Base-by-base conservation (phyloP, 2,329 filamentous ascomycete genomes). In the Microsporum audouinii region DNA sequence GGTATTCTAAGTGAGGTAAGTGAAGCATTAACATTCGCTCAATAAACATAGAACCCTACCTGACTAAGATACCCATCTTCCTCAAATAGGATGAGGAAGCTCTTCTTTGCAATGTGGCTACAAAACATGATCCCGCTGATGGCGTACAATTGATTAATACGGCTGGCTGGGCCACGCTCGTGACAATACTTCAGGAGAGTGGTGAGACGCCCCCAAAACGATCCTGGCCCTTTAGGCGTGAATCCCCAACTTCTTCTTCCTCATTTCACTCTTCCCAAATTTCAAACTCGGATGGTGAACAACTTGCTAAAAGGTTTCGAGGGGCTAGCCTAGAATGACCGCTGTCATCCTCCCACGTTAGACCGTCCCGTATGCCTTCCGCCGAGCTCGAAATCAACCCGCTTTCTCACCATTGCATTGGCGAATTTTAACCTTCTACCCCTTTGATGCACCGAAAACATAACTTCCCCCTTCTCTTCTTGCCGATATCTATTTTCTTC, bases 141-240 rank as follows among this genome's bases (percentile, higher is more conserved):
- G 87, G 86, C 63, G 86, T 90, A 71, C 87, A 94, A 72, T 82
- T 99, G 68, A 84, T 91, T 75, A 87, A 90, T 68, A 91, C 88
- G 68, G 83, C 87, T 71, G 94, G 94, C 71, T 99, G 94, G 94
- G 88, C 91, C 75, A 97, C 90, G 63, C 82, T 99, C 71, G 82
- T 92, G 77, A 87, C 88, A 75, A 95, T 99, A 74, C 84, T 97
- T 78, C 85, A 94, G 85, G 88, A 91, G 84, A 91, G 89, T 83
- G 90, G 91, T 95, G 91, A 96, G 88, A 87, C 87, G 84, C 84
- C 87, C 84, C 86, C 86, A 76, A 95, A 94, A 82, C 88, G 80
- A 73, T 69, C 73, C 68, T 72, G 76, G 73, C 71, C 71, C 64
- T 68, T 66, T 53, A 23, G n/a, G 34, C 33, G 36, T 65, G 71